These are phyloP conservation scores for Petunia axillaris DNA, from an alignment of 257 asterid species.

Conservation along the genomic window DNA sequence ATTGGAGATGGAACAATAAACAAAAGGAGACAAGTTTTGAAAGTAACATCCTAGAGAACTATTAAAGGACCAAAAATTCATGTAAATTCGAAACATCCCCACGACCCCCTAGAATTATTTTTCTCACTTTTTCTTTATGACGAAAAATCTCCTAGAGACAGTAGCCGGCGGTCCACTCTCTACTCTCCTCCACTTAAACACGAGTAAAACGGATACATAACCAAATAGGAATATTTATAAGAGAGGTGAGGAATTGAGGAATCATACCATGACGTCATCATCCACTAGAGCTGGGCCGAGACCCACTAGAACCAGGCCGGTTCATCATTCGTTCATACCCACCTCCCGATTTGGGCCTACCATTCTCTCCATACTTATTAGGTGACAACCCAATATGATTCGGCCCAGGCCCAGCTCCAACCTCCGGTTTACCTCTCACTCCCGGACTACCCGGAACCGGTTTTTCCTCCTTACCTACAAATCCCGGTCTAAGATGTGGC, in stretches of 20 bases:
- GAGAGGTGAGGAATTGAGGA: neutral
- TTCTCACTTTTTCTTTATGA: too few species aligned
- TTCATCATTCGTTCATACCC: slow-evolving; percentile 54
- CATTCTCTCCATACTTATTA: slow-evolving; percentile 42
- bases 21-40: too few species aligned
- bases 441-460: slow-evolving; percentile 52
- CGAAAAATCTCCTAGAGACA: too few species aligned
- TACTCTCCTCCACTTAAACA: too few species aligned
- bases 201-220: too few species aligned
- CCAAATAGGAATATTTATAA: too few species aligned
- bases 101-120: too few species aligned
- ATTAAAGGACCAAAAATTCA: too few species aligned
- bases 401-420: slow-evolving; percentile 34
- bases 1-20: too few species aligned
- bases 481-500: slow-evolving; percentile 89
- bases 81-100: too few species aligned
- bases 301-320: slow-evolving; percentile 64
- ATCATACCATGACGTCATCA: slow-evolving; percentile 48
- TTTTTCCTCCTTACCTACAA: slow-evolving; percentile 69
- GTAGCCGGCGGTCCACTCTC: too few species aligned
- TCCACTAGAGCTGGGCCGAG: slow-evolving; percentile 62
- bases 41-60: too few species aligned
- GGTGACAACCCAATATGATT: slow-evolving; percentile 41
- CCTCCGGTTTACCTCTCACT: slow-evolving; percentile 46
- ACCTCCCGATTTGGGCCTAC: slow-evolving; percentile 80